Base-by-base conservation (phyloP, 1,284 basidiomycete genomes). In the Puccinia brachypodii region DNA sequence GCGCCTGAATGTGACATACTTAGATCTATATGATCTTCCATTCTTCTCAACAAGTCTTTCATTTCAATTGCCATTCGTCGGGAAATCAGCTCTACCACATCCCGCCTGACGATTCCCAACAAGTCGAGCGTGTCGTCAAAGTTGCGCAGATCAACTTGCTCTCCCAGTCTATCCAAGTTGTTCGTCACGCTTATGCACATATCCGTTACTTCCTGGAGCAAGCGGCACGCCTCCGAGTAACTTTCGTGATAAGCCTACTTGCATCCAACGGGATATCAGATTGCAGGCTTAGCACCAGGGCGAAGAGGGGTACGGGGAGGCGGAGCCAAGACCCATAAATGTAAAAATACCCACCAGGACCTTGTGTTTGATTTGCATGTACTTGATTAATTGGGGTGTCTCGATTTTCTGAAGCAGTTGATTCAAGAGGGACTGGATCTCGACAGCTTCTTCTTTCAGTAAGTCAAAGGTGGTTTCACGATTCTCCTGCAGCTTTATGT, bases 121-220 rank as follows among this genome's bases (percentile, higher is more conserved):
- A 68, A 44, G 8, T 13, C 22, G 22, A 68, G 38, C 22, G 64
- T 68, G 44, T 42, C 64, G 8, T 68, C 64, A n/a, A 68, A 42
- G 16, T 28, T 19, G 1, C 3, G 8, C 3, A 68, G 64, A 25
- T 42, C n/a, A 28, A 42, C n/a, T 0, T 68, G 1, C 64, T 42
- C 64, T 44, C 36, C 64, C 3, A 68, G n/a, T 68, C 36, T 22
- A 38, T 64, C 33, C 9, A 64, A 40, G 31, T 14, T 68, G n/a
- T 68, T 22, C 7, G 22, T 0, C 64, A 44, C n/a, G 1, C n/a
- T 36, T 9, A 44, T 68, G 38, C 64, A 68, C 16, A 13, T 40
- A 42, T 68, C 64, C n/a, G 64, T n/a, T n/a, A 68, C 40, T 13
- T 68, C 38, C 64, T 68, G 38, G 28, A 68, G 40, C 64, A 68